Conservation (phyloP, 2,329 filamentous ascomycete genomes). For the Endothia cerciana region DNA sequence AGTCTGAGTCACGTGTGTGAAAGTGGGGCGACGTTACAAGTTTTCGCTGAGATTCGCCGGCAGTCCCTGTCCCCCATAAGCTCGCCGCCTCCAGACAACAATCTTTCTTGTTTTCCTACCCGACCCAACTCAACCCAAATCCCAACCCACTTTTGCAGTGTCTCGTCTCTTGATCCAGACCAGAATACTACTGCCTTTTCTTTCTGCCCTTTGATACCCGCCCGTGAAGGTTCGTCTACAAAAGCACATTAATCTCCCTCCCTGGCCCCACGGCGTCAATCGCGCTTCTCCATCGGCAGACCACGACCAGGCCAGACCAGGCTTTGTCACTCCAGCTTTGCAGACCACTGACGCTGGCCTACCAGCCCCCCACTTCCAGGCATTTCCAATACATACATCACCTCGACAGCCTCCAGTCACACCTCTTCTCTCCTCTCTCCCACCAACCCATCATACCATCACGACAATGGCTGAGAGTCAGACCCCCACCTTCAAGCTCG, state of each 20-base stretch:
- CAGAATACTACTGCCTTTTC: constrained; percentile 24
- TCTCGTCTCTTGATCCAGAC: constrained; percentile 26
- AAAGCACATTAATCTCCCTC: background rate
- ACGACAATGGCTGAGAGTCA: constrained; percentile 64
- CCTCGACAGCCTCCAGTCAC: constrained; percentile 25
- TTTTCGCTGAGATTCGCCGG: constrained; percentile 43
- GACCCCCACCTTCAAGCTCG: constrained; percentile 95
- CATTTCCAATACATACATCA: constrained; percentile 28
- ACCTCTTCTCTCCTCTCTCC: constrained; percentile 19
- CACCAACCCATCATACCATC: constrained; percentile 34
- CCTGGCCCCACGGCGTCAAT: constrained; percentile 12
- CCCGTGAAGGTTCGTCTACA: constrained; percentile 27
- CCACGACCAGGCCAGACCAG: constrained; percentile 11
- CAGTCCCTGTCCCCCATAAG: constrained; percentile 39
- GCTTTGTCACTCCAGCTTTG: constrained; percentile 24
- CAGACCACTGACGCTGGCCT: constrained; percentile 28
- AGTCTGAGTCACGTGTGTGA: constrained; percentile 14
- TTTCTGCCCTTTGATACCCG: constrained; percentile 28
- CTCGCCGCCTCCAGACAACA: constrained; percentile 47
- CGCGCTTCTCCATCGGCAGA: constrained; percentile 11
- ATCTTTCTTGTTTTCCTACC: constrained; percentile 16
- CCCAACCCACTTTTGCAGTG: constrained; percentile 24
- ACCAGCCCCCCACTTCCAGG: constrained; percentile 30
- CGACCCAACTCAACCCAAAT: constrained; percentile 1
- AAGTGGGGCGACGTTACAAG: constrained; percentile 33